Base-by-base conservation (phyloP, 2,329 filamentous ascomycete genomes). In the Nannizzia gypsea region DNA sequence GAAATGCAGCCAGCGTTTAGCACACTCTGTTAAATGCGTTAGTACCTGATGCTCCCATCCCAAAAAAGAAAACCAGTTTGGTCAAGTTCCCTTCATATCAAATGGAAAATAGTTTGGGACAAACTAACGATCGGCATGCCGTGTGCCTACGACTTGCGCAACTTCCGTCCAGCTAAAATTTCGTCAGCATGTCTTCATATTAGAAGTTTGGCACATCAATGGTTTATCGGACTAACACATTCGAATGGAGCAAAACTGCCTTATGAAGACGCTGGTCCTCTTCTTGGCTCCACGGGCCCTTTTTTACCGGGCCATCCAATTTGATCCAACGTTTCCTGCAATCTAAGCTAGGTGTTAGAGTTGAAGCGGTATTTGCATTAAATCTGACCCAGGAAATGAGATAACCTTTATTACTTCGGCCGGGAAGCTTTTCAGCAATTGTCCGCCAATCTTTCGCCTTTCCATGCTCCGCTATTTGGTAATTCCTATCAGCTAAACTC, bases 81-180 rank as follows among this genome's bases (percentile, higher is more conserved):
- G 1, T 20, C 13, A 22, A 50, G 26, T 17, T 8, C 4, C 9
- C 20, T 40, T 34, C 13, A 8, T 3, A 38, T 24, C 3, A 36
- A 15, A 17, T 24, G 36, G 13, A 3, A 34, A 15, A 42, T 6
- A 34, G 17, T 17, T 24, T 26, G 9, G 22, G 17, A 17, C 6
- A 6, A 42, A 56, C 54, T 56, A 56, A 56, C 54, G 54, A 42
- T 56, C 54, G 40, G 54, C 54, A 56, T 56, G 54, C n/a, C 54
- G 54, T 56, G 54, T 56, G 15, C 54, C 54, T 24, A 56, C 54
- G 8, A 56, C 54, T 24, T 56, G 54, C 20, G 54, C 54, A 42
- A 56, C 54, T 42, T 56, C 54, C 1, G 54, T 56, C 54, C 54
- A 56, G 31, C 54, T 56, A 24, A 34, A 34, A 31, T 54, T 54